Base-by-base conservation (phyloP, 2,329 filamentous ascomycete species). In the Cyanodermella asteris region DNA sequence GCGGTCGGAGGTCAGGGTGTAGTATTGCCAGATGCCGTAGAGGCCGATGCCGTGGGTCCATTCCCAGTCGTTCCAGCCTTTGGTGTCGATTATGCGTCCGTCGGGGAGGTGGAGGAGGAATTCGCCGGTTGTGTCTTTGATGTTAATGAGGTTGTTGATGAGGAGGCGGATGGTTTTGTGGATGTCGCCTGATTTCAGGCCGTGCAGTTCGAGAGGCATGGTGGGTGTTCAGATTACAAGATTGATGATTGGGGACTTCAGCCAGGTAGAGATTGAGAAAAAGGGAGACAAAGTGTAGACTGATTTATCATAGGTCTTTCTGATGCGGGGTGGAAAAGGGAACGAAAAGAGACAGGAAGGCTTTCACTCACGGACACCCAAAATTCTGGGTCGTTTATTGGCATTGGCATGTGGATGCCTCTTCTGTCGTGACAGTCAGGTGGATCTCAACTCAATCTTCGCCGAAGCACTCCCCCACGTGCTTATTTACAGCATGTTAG, bases 31-130 rank as follows among this genome's bases (percentile, higher is more conserved):
- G 27, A 84, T 63, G 15, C 76, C 75, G 46, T 81, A 80, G 12
- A 82, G 63, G 5, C 75, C 75, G 38, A 81, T 65, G 21, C 75
- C 74, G 44, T 81, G 74, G 1, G 73, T 80, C 72, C 72, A 78
- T 49, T 81, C 74, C 75, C 75, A 82, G 40, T 71, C 71, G 34
- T 73, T 62, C 76, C 75, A 84, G 29, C 73, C 74, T 47, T 84
- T 84, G 29, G 76, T 81, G 46, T 82, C 75, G 40, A 84, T 81
- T 24, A 81, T 55, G 18, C 72, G 63, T 29, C 75, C 75, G 38
- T 82, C 74, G 2, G 61, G 55, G 18, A 84, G 59, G 12, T 56
- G 66, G 30, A 81, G 53, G 13, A 82, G 56, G 44, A 80, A 82
- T 39, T 75, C 59, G 24, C 75, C 75, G 0, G 71, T 75, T 19